Evolutionary conservation across 169 alveolate genomes (phyloP), one percentile per base, ranked within the genome.

Genomic region (Plasmodium chabaudi): DNA sequence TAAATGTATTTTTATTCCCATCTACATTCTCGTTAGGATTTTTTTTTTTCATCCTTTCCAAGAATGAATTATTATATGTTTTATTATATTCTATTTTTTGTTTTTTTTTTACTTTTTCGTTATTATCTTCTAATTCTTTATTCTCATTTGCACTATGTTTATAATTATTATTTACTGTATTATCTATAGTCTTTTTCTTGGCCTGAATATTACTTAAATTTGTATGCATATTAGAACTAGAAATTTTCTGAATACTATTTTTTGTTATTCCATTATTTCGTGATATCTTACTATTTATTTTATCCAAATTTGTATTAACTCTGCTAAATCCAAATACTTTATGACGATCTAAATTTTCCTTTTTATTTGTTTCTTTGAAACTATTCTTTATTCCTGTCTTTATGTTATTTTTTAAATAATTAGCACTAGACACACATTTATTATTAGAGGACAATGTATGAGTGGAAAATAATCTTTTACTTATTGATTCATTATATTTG

Each of bases 301-400:
- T 75, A 49, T 1, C 60, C 10, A 44, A 63, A 4, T 61, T 34
- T 65, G 64, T 75, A 17, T 42, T 27, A 5, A 59, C 6, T 65
- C 56, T 53, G 9, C 39, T 49, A 27, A 44, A 0, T 13, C 44
- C 56, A 4, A 10, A 17, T 0, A n/a, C 17, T 67, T 39, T 46
- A 47, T 75, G 77, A 42, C 47, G 49, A 25, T 39, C 34, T 64
- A 67, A 12, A 19, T 7, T 49, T 1, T 9, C 10, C 7, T 44
- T 75, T 17, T 19, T 75, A 12, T 75, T 19, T 13, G 1, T 57
- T 17, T 65, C 51, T 42, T 39, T 79, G 34, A 79, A 67, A 19
- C 57, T 27, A 34, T 47, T 70, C 63, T 79, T 79, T 34, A 34
- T 34, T 53, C 15, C 42, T 23, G 89, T 67, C 15, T 79, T 79